Evolutionary conservation across 139 green algal genomes (phyloP).

Genomic region (Pleodorina starrii): DNA sequence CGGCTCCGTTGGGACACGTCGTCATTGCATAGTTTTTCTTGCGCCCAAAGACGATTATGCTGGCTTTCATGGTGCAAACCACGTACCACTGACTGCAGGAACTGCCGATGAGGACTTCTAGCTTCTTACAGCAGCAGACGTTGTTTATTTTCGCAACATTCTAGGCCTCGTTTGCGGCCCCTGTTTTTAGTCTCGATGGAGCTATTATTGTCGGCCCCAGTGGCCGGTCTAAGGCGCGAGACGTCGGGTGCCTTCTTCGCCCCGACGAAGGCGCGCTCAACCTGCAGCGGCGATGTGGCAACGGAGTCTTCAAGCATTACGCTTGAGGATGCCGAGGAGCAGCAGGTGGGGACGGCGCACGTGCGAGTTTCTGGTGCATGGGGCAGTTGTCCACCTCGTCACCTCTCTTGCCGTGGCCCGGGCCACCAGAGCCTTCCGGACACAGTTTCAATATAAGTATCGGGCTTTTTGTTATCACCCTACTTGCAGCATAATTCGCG

Average conservation of each 20-base stretch:
- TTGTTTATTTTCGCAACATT: neutral
- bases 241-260: conserved; percentile 1
- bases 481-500: conserved; percentile 4
- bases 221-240: neutral
- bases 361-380: no score
- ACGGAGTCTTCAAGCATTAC: conserved; percentile 2
- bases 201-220: neutral
- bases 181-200: neutral
- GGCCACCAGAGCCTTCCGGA: no score
- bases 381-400: no score
- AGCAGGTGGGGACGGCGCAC: neutral
- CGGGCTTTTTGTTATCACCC: no score
- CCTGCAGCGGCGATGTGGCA: neutral
- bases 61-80: no score
- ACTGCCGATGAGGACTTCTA: conserved; percentile 5
- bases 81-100: neutral
- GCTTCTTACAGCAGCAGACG: neutral
- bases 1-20: no score
- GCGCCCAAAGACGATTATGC: no score
- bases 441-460: no score
- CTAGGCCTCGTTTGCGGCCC: neutral
- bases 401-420: no score
- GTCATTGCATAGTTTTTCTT: neutral
- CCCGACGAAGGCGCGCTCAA: neutral
- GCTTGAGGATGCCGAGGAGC: neutral